phyloP scores from a whole-genome alignment of 345 rosid genomes.

The Melaleuca alternifolia region DNA sequence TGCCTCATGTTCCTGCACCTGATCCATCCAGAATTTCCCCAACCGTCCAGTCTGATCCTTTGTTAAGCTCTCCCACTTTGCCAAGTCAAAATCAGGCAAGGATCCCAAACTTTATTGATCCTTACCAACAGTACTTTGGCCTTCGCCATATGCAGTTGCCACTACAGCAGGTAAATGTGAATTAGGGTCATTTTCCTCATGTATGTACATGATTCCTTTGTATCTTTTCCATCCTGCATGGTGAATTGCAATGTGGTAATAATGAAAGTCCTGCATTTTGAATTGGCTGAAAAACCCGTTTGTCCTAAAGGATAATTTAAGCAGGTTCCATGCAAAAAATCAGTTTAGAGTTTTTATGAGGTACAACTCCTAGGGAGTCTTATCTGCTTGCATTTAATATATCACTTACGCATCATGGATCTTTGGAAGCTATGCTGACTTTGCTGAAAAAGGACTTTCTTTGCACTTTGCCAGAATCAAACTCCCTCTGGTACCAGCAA shows the following conservation, averaged over 20 bases:
- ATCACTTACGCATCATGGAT: neutral
- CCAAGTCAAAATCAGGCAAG: conserved; percentile 33
- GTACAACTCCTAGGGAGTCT: neutral
- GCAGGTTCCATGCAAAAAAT: neutral
- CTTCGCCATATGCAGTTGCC: conserved; percentile 48
- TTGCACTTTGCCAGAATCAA: conserved; percentile 29
- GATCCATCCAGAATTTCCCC: conserved; percentile 46
- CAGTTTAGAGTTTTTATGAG: neutral
- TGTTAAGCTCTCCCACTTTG: conserved; percentile 19
- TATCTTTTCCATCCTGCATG: neutral
- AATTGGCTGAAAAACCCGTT: neutral
- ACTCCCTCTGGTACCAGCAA: conserved; percentile 40
- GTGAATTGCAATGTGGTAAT: neutral
- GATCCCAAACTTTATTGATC: conserved; percentile 39
- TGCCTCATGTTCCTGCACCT: conserved; percentile 35
- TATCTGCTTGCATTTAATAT: neutral
- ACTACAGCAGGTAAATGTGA: conserved; percentile 36
- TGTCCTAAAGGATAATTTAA: neutral
- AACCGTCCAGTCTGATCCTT: conserved; percentile 31
- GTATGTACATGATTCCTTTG: neutral
- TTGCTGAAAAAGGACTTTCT: neutral
- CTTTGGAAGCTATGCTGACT: neutral
- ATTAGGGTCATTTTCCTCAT: neutral
- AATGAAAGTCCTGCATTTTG: neutral
- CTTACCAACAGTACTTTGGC: conserved; percentile 55